Evolutionary conservation across 2,329 filamentous ascomycete species (phyloP).

Genomic region (Penicillium frequentans): DNA sequence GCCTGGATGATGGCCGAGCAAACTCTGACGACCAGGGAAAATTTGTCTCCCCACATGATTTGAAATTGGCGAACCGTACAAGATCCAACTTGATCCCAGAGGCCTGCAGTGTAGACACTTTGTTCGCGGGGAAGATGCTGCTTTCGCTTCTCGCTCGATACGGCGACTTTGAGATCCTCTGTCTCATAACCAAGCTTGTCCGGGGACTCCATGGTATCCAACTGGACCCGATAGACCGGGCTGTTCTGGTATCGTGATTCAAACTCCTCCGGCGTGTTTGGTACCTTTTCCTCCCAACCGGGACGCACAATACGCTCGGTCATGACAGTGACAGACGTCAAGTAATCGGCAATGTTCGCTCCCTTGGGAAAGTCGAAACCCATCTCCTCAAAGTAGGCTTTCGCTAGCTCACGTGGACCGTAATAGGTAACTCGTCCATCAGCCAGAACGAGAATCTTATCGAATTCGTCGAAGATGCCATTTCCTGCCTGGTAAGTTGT

Average conservation of each 20-base stretch:
- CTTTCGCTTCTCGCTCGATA: constrained; percentile 32
- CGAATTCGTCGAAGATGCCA: constrained; percentile 66
- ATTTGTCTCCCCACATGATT: constrained; percentile 54
- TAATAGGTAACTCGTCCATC: constrained; percentile 65
- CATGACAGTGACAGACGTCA: constrained; percentile 63
- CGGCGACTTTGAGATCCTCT: constrained; percentile 30
- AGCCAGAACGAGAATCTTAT: constrained; percentile 67
- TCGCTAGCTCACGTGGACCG: constrained; percentile 57
- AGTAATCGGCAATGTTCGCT: constrained; percentile 64
- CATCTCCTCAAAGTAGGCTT: constrained; percentile 62
- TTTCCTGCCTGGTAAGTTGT: constrained; percentile 70
- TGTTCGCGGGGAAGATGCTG: constrained; percentile 30
- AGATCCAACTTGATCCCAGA: constrained; percentile 44
- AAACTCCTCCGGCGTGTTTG: constrained; percentile 43
- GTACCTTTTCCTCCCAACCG: constrained; percentile 32
- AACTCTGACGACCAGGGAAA: constrained; percentile 50
- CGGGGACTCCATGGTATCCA: constrained; percentile 42
- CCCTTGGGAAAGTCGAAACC: constrained; percentile 63
- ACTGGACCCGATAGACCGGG: constrained; percentile 52
- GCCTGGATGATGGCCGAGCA: constrained; percentile 40
- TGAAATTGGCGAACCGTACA: constrained; percentile 50
- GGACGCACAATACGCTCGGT: constrained; percentile 46
- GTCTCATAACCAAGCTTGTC: constrained; percentile 31
- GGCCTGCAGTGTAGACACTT: constrained; percentile 32
- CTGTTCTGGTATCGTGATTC: constrained; percentile 53